Evolutionary conservation across 345 rosid species (phyloP).

Genomic region (Crucihimalaya himalaica): DNA sequence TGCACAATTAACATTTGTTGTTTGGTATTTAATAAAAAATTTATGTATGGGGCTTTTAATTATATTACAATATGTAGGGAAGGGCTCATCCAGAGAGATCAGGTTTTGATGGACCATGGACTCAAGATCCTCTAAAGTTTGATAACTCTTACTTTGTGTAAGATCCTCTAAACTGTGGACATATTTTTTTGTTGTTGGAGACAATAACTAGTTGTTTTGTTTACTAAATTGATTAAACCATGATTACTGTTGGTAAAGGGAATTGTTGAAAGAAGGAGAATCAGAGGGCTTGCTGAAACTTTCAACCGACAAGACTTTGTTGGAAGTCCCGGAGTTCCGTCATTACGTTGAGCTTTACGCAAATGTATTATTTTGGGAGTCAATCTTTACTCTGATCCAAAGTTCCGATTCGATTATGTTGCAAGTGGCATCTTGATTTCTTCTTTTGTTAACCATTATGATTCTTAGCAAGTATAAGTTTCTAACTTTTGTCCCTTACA

Average conservation of each 20-base stretch:
- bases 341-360: slow-evolving; percentile 69
- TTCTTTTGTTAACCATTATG: background rate
- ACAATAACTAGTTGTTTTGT: background rate
- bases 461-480: too few species aligned
- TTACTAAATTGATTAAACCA: background rate
- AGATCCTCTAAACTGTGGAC: slow-evolving; percentile 32
- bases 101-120: slow-evolving; percentile 95
- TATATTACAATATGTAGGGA: slow-evolving; percentile 43
- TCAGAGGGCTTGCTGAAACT: slow-evolving; percentile 76
- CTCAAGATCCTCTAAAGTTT: slow-evolving; percentile 81
- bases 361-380: slow-evolving; percentile 47
- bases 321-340: slow-evolving; percentile 69
- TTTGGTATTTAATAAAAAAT: too few species aligned
- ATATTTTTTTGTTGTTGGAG: too few species aligned
- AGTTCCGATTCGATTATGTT: background rate
- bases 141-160: slow-evolving; percentile 87
- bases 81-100: slow-evolving; percentile 89
- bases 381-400: background rate
- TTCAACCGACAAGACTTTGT: slow-evolving; percentile 66
- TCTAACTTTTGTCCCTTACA: slow-evolving; percentile 17
- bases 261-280: slow-evolving; percentile 56
- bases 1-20: background rate
- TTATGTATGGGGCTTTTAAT: too few species aligned
- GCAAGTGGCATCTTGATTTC: background rate
- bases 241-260: slow-evolving; percentile 41